Base-by-base conservation (phyloP, 2,329 filamentous ascomycete species). In the Teratosphaeria nubilosa region DNA sequence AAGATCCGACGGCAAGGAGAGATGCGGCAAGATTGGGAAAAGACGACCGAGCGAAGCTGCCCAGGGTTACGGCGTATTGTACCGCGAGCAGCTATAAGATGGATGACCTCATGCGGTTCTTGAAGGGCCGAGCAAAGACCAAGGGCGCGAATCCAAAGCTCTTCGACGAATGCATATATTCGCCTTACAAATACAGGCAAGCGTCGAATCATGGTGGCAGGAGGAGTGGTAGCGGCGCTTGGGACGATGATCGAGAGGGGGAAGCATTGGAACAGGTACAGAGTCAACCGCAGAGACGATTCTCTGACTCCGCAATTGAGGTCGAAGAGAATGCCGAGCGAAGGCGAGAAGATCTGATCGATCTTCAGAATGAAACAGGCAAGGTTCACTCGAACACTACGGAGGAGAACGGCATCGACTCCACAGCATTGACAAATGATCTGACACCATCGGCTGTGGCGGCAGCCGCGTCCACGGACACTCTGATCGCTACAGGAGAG, bases 81-180 rank as follows among this genome's bases (percentile, higher is more conserved):
- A 96, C 94, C 0, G 91, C 94, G 11, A 91, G 90, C 69, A 87
- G 86, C 56, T 97, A 97, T 74, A 85, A 92, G 66, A 85, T 96
- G 76, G 92, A 97, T 37, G 86, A 86, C 3, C 77, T 97, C 61
- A 89, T 95, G 83, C 86, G 87, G 51, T 99, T 92, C 69, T 76
- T 99, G 62, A 99, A 99, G 72, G 89, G 90, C 31, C 82, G 89
- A 59, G 82, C 83, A 52, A 90, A 88, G 73, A 83, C 83, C 32
- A 83, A 89, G 66, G 89, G 90, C 20, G 85, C 91, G 16, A 88
- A 85, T 60, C 92, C 94, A 1, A 97, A 96, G 74, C 77, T 94
- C 59, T 96, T 96, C 66, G 94, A 99, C 72, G 94, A 99, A 74
- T 99, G 94, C 73, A 90, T 99, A 65, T 99, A 99, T 75, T 90